phyloP scores from a whole-genome alignment of 176 grass and related monocot genomes.

The Eleusine indica region DNA sequence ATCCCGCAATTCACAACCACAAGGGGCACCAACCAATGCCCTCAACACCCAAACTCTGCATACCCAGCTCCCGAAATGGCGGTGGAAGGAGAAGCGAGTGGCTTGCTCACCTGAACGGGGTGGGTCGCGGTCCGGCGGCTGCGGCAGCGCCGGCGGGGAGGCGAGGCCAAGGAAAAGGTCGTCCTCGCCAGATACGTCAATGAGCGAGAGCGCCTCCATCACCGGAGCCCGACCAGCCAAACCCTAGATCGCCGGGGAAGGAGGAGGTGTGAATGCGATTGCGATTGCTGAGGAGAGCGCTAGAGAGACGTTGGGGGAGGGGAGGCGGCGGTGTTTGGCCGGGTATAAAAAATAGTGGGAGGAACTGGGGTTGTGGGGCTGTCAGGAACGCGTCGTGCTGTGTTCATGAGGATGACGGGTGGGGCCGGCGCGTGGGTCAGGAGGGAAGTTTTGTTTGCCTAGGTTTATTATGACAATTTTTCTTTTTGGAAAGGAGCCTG shows the following conservation, averaged over 20 bases:
- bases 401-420: not conserved
- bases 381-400: not conserved
- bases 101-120: conserved; percentile 13
- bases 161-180: conserved; percentile 62
- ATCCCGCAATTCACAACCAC: conserved; percentile 2
- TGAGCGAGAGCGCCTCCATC: conserved; percentile 74
- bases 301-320: conserved; percentile 38
- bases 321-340: not conserved
- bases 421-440: not conserved
- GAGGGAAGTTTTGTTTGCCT: not conserved
- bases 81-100: not conserved
- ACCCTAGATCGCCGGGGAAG: conserved; percentile 49
- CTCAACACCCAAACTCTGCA: not conserved
- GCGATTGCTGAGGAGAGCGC: not conserved
- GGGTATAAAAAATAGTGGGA: not conserved
- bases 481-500: too few species aligned
- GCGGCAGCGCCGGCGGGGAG: conserved; percentile 19
- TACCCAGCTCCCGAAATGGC: not conserved
- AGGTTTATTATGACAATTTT: not conserved
- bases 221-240: not conserved
- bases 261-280: conserved; percentile 1
- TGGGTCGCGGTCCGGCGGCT: conserved; percentile 39
- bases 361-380: not conserved
- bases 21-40: not conserved
- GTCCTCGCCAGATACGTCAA: conserved; percentile 70